phyloP scores from a whole-genome alignment of 208 protist species.

The Wallacemonas rigidus region DNA sequence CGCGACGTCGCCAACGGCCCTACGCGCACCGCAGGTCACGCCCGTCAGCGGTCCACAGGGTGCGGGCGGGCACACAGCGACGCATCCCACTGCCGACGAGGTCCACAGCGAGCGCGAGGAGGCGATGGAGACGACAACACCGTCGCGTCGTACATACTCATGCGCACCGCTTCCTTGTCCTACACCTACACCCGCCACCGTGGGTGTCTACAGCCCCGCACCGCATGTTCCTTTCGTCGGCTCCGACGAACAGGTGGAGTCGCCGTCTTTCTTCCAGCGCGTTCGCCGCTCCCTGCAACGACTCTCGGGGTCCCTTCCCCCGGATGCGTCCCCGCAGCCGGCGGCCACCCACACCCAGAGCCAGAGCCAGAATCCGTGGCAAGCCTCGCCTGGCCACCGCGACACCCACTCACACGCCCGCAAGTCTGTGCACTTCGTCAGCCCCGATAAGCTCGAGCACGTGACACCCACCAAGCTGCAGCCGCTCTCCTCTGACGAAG shows the following conservation, averaged over 20 bases:
- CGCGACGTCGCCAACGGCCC: constrained; percentile 1
- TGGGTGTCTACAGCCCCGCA: background rate
- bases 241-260: background rate
- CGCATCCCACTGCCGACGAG: background rate
- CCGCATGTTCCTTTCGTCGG: background rate
- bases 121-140: background rate
- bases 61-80: background rate
- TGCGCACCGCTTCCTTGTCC: constrained; percentile 15
- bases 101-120: background rate
- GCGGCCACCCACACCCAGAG: background rate
- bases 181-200: constrained; percentile 12
- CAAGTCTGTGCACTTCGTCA: constrained; percentile 80
- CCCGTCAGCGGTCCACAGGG: background rate
- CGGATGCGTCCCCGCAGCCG: background rate
- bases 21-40: background rate
- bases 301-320: constrained; percentile 22
- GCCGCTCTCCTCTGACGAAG: background rate
- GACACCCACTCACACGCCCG: constrained; percentile 35
- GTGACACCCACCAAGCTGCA: constrained; percentile 23
- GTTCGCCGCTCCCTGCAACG: constrained; percentile 23
- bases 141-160: background rate
- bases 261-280: constrained; percentile 24
- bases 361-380: background rate
- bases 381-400: background rate
- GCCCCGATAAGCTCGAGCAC: constrained; percentile 47